Conservation (phyloP, 2,329 filamentous ascomycete species). For the Fusarium foetens region DNA sequence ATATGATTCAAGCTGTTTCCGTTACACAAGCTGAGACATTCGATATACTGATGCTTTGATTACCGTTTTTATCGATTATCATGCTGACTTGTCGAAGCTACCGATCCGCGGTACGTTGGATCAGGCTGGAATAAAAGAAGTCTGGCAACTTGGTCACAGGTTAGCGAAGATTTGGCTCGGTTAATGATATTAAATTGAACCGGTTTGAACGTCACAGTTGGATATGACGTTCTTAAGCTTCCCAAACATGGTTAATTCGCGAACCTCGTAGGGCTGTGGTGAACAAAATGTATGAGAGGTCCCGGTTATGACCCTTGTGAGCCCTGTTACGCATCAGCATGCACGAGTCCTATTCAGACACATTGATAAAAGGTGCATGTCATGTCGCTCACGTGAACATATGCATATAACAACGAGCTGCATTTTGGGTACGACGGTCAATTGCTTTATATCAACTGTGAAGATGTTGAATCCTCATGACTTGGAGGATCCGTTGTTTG, state of each 20-base stretch:
- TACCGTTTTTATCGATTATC: accelerated
- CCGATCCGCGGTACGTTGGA: accelerated
- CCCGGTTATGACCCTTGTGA: not conserved
- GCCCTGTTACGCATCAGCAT: not conserved
- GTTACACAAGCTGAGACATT: constrained; percentile 3
- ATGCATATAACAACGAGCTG: accelerated
- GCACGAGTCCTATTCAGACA: not conserved
- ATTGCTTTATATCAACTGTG: not conserved
- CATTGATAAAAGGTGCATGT: accelerated
- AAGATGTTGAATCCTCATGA: accelerated
- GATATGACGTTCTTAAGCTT: accelerated
- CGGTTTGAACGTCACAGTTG: accelerated
- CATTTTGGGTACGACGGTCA: not conserved
- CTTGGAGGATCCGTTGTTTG: not conserved
- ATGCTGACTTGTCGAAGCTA: not conserved
- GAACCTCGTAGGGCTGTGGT: accelerated
- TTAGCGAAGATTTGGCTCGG: accelerated
- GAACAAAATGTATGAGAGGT: too few species aligned
- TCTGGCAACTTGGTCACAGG: accelerated
- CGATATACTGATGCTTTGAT: accelerated
- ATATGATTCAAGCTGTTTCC: constrained; percentile 21
- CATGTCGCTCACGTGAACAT: accelerated
- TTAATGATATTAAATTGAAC: not conserved
- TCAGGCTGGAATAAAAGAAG: accelerated
- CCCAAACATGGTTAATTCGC: too few species aligned